Evolutionary conservation across 2,329 filamentous ascomycete species (phyloP), one percentile per base, ranked within the genome.

Genomic region (Stagonosporopsis chrysanthemi): DNA sequence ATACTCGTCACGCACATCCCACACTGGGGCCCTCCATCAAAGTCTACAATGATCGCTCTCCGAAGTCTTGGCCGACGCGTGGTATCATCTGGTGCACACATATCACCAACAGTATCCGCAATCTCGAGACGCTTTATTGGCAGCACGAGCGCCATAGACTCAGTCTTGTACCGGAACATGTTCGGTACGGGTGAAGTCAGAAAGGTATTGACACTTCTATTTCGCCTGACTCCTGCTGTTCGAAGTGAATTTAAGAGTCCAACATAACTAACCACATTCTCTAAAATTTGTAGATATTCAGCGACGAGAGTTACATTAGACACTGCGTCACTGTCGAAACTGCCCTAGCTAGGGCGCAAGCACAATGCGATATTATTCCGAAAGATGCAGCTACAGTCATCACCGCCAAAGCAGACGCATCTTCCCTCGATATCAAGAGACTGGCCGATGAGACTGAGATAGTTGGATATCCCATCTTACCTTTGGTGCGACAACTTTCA

Each of bases 391-490:
- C 42, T n/a, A 31, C 26, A 44, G 17, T 81, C 82, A 0, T 62
- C 72, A 75, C 72, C 2, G 57, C 65, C 2, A 75, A 66, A 52
- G 65, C 71, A 15, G 61, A 66, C 23, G 64, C 66, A 17, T 65
- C 69, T 24, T 71, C 75, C 14, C 66, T 84, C 9, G 78, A 82
- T 38, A 76, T 77, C n/a, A 78, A 82, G 3, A 72, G 74, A 26
- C 68, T 82, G 6, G 74, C 75, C 4, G 67, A 62, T 12, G 76
- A 79, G 36, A 84, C 83, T 0, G 82, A 84, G 45, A 82, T 83
- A 41, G 82, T 85, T 0, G 82, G 83, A 1, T 84, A 85, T 51
- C 83, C 83, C 0, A 82, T 85, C 8, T 73, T 85, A 0, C 81
- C 82, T 0, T 63, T 85, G 12, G 79, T 84, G 2, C 75, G 79